Percentiles rank a stretch among this genome's conserved stretches.
These are phyloP conservation scores for Orychophragmus violaceus DNA, from an alignment of 345 rosid species.

Conservation along the genomic window DNA sequence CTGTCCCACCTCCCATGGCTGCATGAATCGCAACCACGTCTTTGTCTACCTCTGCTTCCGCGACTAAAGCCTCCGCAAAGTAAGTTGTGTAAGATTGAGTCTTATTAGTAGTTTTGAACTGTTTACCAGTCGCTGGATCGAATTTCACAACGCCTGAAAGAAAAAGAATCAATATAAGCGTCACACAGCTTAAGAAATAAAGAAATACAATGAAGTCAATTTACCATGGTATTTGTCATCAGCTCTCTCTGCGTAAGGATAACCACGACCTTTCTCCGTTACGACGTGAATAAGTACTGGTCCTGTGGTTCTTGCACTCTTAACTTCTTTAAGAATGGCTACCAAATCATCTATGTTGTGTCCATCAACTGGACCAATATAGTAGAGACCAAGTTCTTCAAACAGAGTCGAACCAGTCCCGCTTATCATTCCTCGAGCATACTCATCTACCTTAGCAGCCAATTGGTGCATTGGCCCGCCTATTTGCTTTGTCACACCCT, in stretches of 20 bases:
- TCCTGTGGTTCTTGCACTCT: conserved; percentile 84
- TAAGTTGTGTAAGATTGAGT: conserved; percentile 84
- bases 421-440: conserved; percentile 98
- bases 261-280: conserved; percentile 99
- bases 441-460: conserved; percentile 97
- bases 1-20: conserved; percentile 99
- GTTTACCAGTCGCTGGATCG: conserved; percentile 95
- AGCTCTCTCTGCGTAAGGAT: conserved; percentile 96
- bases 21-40: conserved; percentile 93
- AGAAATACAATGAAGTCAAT: background rate
- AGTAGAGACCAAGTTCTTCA: conserved; percentile 94
- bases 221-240: conserved; percentile 94
- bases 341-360: conserved; percentile 86
- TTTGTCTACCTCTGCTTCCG: conserved; percentile 90
- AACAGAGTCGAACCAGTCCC: conserved; percentile 93
- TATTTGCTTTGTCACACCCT: conserved; percentile 92
- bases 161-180: background rate
- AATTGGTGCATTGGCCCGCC: conserved; percentile 92
- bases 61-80: conserved; percentile 90
- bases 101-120: conserved; percentile 56
- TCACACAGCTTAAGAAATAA: background rate
- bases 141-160: conserved; percentile 81
- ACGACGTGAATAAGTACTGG: conserved; percentile 93
- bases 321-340: conserved; percentile 87
- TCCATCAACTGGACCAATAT: conserved; percentile 97